Base-by-base conservation (phyloP, 352 stramenopile species). In the Globisporangium barbulae region DNA sequence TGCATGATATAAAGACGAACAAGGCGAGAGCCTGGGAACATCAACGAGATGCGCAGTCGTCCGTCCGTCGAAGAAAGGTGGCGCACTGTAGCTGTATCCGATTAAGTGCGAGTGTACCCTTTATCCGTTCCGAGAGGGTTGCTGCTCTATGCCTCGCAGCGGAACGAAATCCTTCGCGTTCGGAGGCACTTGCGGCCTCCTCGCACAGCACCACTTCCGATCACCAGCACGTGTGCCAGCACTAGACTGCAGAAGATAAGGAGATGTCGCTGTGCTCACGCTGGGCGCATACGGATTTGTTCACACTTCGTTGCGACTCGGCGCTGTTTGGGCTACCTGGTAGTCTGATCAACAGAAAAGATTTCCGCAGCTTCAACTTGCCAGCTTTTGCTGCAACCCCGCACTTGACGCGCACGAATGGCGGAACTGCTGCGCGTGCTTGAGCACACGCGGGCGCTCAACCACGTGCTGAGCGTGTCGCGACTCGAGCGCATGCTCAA, bases 401-500 rank as follows among this genome's bases (percentile, higher is more conserved):
- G 17, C 17, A 21, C 41, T 47, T 8, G 15, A 5, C 13, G 25
- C 25, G 13, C 22, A 52, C 4, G 7, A 0, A 62, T 45, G 56
- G 12, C n/a, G 19, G 22, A 54, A 21, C 56, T 69, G 8, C 45
- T 60, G 6, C 28, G 33, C 21, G 63, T 70, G 17, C 42, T 88
- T 28, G 72, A 89, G 19, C 68, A 68, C 21, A 70, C 67, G 49
- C 75, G 74, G 19, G 50, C 66, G n/a, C 60, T 91, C 22, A 80
- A 91, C 58, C 44, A 56, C 22, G 48, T 52, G 59, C 60, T 93
- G 53, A 63, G 74, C 33, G 54, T 93, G 30, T 41, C 69, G 35
- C 69, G 77, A 0, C 74, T 93, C 7, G 66, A 88, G 75, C 81
- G 80, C n/a, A 74, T 85, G 49, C 68, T 84, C 30, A 61, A 68